Evolutionary conservation across 2,329 filamentous ascomycete species (phyloP), one percentile per base, ranked within the genome.

Genomic region (Ceratocystis destructans): DNA sequence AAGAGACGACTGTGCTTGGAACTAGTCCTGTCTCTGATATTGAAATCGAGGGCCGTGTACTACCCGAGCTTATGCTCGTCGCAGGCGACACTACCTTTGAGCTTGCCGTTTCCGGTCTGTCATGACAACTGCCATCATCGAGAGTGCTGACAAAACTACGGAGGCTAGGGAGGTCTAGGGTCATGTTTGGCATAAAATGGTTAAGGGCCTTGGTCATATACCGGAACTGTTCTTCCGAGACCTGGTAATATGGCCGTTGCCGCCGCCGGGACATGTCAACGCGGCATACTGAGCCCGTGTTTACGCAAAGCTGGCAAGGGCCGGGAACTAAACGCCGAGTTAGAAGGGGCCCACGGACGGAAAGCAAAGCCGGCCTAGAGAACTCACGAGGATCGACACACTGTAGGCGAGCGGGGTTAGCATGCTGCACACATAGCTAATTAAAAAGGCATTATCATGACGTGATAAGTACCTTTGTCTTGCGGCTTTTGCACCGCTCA

Each of bases 231-330:
- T 73, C 71, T 61, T 72, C 71, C 0, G 71, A 73, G 33, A 73
- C 71, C 59, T 72, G 71, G 57, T 73, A 73, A 64, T 73, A 73
- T 0, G 72, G 72, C 6, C 72, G 69, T 68, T 73, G 72, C n/a
- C 72, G 67, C 5, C 72, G 69, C n/a, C 71, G 70, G 5, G 71
- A 71, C 1, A 71, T 69, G 64, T 73, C 71, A 20, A 73, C 68
- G 46, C 71, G 70, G 66, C 71, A 73, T 15, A 64, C 55, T 15
- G 71, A 70, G 28, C 69, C 67, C 55, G 72, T 73, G 67, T 71
- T 72, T 48, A 70, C 70, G 45, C 71, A 73, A 46, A 72, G 72
- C 33, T 72, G 71, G 62, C 71, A 73, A 12, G 72, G 72, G 0
- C 71, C 72, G 5, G 72, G 72, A 1, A 72, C 72, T 71, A 48